phyloP scores from a whole-genome alignment of 441 rosid genomes.

The Euphorbia schlechtendalii region DNA sequence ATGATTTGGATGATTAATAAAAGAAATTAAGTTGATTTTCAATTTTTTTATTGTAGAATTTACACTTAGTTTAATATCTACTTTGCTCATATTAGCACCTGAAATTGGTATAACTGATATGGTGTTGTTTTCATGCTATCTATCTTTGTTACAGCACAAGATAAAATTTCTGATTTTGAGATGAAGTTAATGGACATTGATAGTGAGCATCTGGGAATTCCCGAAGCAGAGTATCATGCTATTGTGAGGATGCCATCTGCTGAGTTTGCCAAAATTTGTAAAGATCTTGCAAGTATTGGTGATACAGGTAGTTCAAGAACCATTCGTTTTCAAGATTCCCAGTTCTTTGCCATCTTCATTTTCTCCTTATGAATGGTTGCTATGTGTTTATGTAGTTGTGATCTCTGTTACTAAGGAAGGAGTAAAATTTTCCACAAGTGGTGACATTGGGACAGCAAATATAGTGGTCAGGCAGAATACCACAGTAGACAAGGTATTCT shows the following conservation, averaged over 20 bases:
- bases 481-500: constrained; percentile 74
- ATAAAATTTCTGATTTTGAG: constrained; percentile 89
- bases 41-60: too few species aligned
- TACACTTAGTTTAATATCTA: neutral
- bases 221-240: constrained; percentile 94
- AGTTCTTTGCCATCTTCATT: too few species aligned
- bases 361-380: too few species aligned
- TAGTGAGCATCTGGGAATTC: constrained; percentile 95
- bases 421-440: constrained; percentile 84
- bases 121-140: neutral
- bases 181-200: constrained; percentile 98
- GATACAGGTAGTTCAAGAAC: constrained; percentile 56
- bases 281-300: constrained; percentile 84
- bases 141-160: constrained; percentile 57
- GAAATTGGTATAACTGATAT: neutral
- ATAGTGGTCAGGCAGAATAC: constrained; percentile 86
- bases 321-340: too few species aligned
- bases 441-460: constrained; percentile 94
- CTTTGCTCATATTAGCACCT: neutral
- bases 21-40: too few species aligned
- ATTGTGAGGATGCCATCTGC: constrained; percentile 87
- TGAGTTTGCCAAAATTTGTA: constrained; percentile 85
- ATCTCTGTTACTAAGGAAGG: constrained; percentile 95
- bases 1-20: too few species aligned
- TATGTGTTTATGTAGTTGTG: constrained; percentile 44